Evolutionary conservation across 2,329 filamentous ascomycete genomes (phyloP).

Genomic region (Claviceps digitariae): DNA sequence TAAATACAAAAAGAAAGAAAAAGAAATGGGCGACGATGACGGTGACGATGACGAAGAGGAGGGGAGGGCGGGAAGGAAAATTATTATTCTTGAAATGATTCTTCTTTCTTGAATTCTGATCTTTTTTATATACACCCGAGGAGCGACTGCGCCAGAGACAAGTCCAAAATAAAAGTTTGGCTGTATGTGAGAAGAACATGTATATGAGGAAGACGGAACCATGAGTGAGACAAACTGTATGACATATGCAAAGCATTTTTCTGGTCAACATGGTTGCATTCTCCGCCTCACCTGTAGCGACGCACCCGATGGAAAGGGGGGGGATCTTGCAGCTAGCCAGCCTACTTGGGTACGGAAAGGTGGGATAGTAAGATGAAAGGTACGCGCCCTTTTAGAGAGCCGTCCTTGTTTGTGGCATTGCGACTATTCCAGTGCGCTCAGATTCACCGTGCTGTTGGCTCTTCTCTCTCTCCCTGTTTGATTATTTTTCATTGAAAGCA

Average conservation of each 20-base stretch:
- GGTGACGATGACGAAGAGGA: not conserved
- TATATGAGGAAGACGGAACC: not conserved
- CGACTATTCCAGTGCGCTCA: too few species aligned
- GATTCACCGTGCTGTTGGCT: too few species aligned
- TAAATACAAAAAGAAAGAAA: not conserved
- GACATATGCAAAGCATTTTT: not conserved
- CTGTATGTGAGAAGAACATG: not conserved
- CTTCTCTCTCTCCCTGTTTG: too few species aligned
- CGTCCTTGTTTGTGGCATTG: not conserved
- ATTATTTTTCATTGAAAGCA: too few species aligned
- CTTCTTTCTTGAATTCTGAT: too few species aligned
- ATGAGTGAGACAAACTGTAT: not conserved
- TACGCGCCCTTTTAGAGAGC: not conserved
- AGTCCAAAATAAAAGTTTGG: not conserved
- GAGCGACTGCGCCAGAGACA: not conserved
- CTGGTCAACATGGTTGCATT: not conserved
- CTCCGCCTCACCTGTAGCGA: not conserved
- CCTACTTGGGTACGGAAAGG: not conserved
- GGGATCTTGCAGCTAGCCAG: not conserved
- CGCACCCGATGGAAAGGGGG: not conserved
- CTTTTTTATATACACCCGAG: not conserved
- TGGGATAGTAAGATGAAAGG: not conserved
- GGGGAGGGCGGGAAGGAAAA: not conserved
- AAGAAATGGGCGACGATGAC: too few species aligned
- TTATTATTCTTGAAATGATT: too few species aligned